Evolutionary conservation across 805 yeast species (phyloP).

Genomic region (Geotrichum ghanense): DNA sequence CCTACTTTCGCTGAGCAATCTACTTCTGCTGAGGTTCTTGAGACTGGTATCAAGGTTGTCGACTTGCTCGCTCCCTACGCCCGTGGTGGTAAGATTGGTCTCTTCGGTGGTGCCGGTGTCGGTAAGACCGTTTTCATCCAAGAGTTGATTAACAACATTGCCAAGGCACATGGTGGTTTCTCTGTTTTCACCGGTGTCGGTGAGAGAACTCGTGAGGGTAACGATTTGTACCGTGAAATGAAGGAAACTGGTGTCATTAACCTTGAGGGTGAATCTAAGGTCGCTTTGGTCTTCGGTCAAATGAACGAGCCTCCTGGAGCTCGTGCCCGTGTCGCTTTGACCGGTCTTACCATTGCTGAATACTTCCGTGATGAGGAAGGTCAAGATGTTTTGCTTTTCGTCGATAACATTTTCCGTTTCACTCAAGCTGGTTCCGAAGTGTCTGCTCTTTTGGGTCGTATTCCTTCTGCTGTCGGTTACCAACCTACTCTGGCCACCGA

Average conservation of each 20-base stretch:
- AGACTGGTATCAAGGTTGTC: constrained; percentile 99
- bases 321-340: constrained; percentile 99
- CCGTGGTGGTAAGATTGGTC: constrained; percentile 99
- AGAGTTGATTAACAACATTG: constrained; percentile 98
- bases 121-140: constrained; percentile 99
- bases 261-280: constrained; percentile 99
- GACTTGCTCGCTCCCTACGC: constrained; percentile 99
- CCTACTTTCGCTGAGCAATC: constrained; percentile 95
- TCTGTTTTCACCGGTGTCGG: constrained; percentile 99
- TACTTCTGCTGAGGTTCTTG: constrained; percentile 94
- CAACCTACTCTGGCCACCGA: constrained; percentile 99
- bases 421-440: constrained; percentile 99
- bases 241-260: constrained; percentile 99
- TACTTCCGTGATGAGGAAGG: constrained; percentile 99
- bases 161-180: constrained; percentile 99
- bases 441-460: constrained; percentile 99
- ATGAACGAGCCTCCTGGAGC: constrained; percentile 99
- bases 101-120: constrained; percentile 99
- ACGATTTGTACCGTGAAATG: constrained; percentile 99
- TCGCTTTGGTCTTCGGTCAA: constrained; percentile 98
- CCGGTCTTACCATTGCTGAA: constrained; percentile 99
- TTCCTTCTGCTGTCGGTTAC: constrained; percentile 99
- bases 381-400: constrained; percentile 98
- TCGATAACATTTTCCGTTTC: constrained; percentile 99
- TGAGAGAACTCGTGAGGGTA: constrained; percentile 99